Base-by-base conservation (phyloP, 208 protist species). In the Endotrypanum monterogeii region DNA sequence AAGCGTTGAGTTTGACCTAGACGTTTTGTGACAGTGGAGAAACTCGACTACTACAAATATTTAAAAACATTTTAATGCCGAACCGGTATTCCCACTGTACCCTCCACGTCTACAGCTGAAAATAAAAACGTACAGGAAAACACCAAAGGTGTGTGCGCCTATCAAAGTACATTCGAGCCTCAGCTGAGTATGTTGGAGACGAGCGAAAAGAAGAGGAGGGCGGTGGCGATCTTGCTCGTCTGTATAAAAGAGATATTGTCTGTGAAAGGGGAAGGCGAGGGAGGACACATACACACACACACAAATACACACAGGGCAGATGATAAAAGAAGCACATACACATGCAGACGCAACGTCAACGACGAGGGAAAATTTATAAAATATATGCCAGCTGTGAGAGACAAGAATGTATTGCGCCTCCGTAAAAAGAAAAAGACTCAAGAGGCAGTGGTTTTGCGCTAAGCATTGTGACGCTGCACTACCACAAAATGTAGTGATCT, bases 401-500 rank as follows among this genome's bases (percentile, higher is more conserved):
- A 39, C 9, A 30, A 52, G 44, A 76, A 50, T 41, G 51, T 46
- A 18, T 16, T 67, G 23, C 37, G 68, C 32, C 25, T 65, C 60
- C 37, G 37, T 23, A 44, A 18, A 65, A 48, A 23, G n/a, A 18
- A 65, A 48, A 23, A 65, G 16, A 46, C 8, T 37, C 1, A 48
- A 30, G 60, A 39, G 60, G 37, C 37, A 11, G 28, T 7, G n/a
- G 37, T 65, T 16, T 23, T 44, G 60, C 39, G 18, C 11, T 14
- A 46, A 37, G 23, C 35, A 8, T 48, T 35, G 60, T 48, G 32
- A 44, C 46, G 8, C 60, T 25, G 28, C 28, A 1, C 68, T 76
- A 81, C 20, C 51, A 57, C 50, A 79, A 71, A 12, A 90, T 50
- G 70, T 84, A 90, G 66, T 84, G 80, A 56, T 89, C 81, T 20